Base-by-base conservation (phyloP, 1,139 yeast species). In the Lodderomyces jiufengensis region DNA sequence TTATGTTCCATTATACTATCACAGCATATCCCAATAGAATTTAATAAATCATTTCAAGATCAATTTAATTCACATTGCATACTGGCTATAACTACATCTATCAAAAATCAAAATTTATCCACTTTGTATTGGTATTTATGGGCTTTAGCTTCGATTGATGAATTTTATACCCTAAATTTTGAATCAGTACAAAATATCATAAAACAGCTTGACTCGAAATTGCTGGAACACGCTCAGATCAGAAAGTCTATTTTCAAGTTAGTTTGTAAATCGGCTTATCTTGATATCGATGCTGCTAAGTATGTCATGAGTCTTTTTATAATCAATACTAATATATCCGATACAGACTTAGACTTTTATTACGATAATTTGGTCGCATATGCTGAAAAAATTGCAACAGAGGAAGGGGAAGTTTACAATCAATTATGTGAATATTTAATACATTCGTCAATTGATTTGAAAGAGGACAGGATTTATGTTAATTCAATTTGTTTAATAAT, bases 1-100 rank as follows among this genome's bases (percentile, higher is more conserved):
- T 38, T 56, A 27, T 41, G 59, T 0, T 45, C 46, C 23, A 40
- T 47, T 0, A 46, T 59, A 4, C 39, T 57, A 20, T 32, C 45
- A 12, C 24, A 18, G 23, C 14, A 5, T 7, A 7, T 18, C 6
- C 20, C 20, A 18, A 18, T 7, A 18, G 5, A 5, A 5, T 5
- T 5, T 18, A 7, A 7, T 7, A 5, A 18, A 5, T 7, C 7
- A 5, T 9, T 25, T 22, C 4, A 5, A 22, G n/a, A 22, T 2
- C 22, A 32, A 10, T 12, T 22, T 10, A 11, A 26, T 4, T 3
- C 3, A 3, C 18, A 20, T 9, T 12, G 9, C 5, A 12, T 10
- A 2, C 38, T 42, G 20, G 5, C 20, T 5, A 18, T 18, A 18
- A 18, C 5, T 5, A 5, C 7, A 18, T 5, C 20, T 5, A 18